Percentiles rank a stretch among this genome's conserved stretches.
These are phyloP conservation scores for Globisporangium spinosum DNA, from an alignment of 352 stramenopile genomes.

Conservation along the genomic window DNA sequence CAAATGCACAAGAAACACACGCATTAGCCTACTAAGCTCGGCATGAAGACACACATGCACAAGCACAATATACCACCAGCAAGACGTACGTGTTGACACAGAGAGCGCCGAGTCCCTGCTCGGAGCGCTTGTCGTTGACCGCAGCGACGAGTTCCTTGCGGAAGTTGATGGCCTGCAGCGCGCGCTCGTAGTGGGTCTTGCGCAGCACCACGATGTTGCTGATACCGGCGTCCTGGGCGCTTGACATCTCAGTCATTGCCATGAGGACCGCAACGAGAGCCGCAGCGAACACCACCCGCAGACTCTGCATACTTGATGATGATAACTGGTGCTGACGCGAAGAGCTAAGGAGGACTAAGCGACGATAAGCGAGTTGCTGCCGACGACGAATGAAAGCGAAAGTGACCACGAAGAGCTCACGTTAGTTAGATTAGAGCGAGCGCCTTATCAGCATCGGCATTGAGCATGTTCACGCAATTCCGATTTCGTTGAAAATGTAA, in stretches of 20 bases:
- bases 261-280: not conserved
- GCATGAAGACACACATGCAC: not conserved
- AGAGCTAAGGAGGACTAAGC: not conserved
- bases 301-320: not conserved
- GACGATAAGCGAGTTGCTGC: not conserved
- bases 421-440: not conserved
- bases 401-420: slow-evolving; percentile 3
- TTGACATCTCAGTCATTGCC: not conserved
- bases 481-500: slow-evolving; percentile 1
- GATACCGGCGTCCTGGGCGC: not conserved
- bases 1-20: not conserved
- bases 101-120: slow-evolving; percentile 28
- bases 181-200: slow-evolving; percentile 12
- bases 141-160: slow-evolving; percentile 32
- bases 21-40: not conserved
- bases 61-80: not conserved
- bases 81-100: slow-evolving; percentile 36
- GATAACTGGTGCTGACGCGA: not conserved
- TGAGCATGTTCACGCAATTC: not conserved
- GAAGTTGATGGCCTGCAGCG: slow-evolving; percentile 40
- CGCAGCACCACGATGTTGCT: slow-evolving; percentile 12
- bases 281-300: not conserved
- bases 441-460: not conserved
- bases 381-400: slow-evolving; percentile 1
- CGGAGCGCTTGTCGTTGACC: slow-evolving; percentile 37